Evolutionary conservation across 192 early-diverging fungal species (phyloP).

Genomic region (Umbelopsis sp.): DNA sequence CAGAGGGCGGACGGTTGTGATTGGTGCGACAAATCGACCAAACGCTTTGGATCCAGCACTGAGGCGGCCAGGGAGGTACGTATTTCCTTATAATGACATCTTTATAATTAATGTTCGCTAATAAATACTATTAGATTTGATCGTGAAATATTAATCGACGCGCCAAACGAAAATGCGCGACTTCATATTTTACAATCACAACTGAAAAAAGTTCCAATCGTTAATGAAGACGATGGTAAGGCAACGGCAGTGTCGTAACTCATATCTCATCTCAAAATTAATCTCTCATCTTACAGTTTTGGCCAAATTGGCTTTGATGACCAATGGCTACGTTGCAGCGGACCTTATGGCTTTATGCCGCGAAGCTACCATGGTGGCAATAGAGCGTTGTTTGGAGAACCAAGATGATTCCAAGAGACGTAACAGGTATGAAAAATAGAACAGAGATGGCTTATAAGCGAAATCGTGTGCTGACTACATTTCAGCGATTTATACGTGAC

Average conservation of each 20-base stretch:
- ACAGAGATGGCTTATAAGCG: too few relatives aligned
- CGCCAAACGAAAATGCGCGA: constrained; percentile 67
- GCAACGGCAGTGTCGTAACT: not conserved
- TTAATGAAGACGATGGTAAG: constrained; percentile 48
- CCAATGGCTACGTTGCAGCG: constrained; percentile 94
- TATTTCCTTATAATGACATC: not conserved
- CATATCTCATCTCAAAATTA: constrained; percentile 12
- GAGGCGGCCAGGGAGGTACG: constrained; percentile 75
- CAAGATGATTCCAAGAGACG: not conserved
- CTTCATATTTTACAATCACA: constrained; percentile 62
- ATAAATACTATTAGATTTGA: constrained; percentile 82
- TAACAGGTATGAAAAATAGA: not conserved
- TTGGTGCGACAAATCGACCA: constrained; percentile 90
- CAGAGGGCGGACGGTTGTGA: constrained; percentile 65
- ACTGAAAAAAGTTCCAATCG: constrained; percentile 57
- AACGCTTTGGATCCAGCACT: constrained; percentile 85
- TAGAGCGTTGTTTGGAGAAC: constrained; percentile 24
- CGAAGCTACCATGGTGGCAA: constrained; percentile 70
- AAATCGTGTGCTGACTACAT: not conserved
- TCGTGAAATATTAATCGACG: constrained; percentile 79
- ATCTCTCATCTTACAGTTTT: constrained; percentile 5
- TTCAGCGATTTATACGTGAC: constrained; percentile 34
- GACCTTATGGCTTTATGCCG: constrained; percentile 85
- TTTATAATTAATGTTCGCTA: too few relatives aligned
- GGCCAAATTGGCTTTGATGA: constrained; percentile 54